phyloP scores from a whole-genome alignment of 768 basidiomycete species.

The Termitomyces eurrhizus region DNA sequence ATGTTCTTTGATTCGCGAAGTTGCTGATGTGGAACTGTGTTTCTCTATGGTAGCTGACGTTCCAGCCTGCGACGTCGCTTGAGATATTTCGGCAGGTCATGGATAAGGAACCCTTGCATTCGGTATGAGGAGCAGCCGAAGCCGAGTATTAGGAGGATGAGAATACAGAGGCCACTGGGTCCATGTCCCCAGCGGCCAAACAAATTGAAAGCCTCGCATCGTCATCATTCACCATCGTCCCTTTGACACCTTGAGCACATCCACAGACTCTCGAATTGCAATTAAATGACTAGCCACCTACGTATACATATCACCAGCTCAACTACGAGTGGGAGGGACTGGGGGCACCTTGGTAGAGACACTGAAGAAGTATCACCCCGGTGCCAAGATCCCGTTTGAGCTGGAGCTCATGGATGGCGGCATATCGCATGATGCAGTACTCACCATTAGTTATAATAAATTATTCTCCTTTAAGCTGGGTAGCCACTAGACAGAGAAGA shows the following conservation, averaged over 20 bases:
- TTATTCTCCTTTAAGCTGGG: no score
- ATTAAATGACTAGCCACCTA: conserved; percentile 61
- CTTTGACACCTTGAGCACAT: conserved; percentile 61
- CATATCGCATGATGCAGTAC: conserved; percentile 57
- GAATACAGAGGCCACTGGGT: no score
- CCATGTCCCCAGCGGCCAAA: no score
- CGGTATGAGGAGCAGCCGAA: conserved; percentile 14
- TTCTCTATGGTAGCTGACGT: conserved; percentile 42
- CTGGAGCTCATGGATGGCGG: conserved; percentile 38
- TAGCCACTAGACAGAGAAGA: no score
- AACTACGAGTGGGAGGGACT: conserved; percentile 43
- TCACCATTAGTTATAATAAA: no score
- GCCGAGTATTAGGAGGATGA: no score
- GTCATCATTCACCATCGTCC: conserved; percentile 69
- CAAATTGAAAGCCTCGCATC: conserved; percentile 56
- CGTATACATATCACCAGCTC: conserved; percentile 53
- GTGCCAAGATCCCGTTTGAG: conserved; percentile 37
- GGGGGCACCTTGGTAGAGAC: no score
- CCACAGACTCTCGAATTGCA: conserved; percentile 24
- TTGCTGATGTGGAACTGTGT: not conserved
- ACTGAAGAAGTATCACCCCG: no score
- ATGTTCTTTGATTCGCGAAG: no score
- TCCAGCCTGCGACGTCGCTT: conserved; percentile 54
- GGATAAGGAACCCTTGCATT: conserved; percentile 48
- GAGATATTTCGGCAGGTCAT: conserved; percentile 59